phyloP scores from a whole-genome alignment of 805 yeast species.

The Candida pseudofarinosa region DNA sequence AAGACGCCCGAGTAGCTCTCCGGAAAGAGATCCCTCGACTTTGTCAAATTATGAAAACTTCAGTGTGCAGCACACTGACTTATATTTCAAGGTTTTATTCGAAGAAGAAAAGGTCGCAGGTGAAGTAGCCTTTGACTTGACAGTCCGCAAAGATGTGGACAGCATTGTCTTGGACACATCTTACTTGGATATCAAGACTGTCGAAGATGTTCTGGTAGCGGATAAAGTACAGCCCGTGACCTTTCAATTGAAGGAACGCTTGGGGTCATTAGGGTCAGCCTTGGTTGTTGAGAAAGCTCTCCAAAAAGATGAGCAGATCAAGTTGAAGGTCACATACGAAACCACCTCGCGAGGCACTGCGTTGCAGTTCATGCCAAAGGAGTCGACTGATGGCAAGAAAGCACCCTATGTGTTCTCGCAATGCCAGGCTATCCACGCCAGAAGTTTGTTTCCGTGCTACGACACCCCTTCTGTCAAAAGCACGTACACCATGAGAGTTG shows the following conservation, averaged over 20 bases:
- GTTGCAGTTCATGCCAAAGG: conserved; percentile 75
- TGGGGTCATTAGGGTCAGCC: conserved; percentile 59
- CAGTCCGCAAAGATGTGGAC: conserved; percentile 20
- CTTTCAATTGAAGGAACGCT: conserved; percentile 30
- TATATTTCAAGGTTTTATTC: conserved; percentile 56
- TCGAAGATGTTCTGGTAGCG: conserved; percentile 16
- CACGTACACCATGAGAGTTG: conserved; percentile 52
- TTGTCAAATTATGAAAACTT: conserved; percentile 65
- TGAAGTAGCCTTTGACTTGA: conserved; percentile 45
- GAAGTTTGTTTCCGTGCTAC: conserved; percentile 83
- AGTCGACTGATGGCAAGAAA: conserved; percentile 67
- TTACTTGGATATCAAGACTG: conserved; percentile 45
- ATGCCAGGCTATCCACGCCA: conserved; percentile 87
- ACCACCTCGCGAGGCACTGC: conserved; percentile 82
- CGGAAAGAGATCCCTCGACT: conserved; percentile 74
- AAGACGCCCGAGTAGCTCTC: conserved; percentile 35
- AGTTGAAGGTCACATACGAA: conserved; percentile 47
- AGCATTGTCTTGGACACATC: conserved; percentile 67
- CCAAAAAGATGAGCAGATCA: conserved; percentile 9
- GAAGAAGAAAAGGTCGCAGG: conserved; percentile 51
- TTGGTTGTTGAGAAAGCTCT: conserved; percentile 30
- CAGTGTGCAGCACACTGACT: conserved; percentile 45
- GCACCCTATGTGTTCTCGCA: conserved; percentile 79
- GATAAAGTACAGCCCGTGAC: conserved; percentile 31
- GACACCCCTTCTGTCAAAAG: conserved; percentile 87